phyloP scores from a whole-genome alignment of 2,329 filamentous ascomycete genomes.

The Fusarium sp. region DNA sequence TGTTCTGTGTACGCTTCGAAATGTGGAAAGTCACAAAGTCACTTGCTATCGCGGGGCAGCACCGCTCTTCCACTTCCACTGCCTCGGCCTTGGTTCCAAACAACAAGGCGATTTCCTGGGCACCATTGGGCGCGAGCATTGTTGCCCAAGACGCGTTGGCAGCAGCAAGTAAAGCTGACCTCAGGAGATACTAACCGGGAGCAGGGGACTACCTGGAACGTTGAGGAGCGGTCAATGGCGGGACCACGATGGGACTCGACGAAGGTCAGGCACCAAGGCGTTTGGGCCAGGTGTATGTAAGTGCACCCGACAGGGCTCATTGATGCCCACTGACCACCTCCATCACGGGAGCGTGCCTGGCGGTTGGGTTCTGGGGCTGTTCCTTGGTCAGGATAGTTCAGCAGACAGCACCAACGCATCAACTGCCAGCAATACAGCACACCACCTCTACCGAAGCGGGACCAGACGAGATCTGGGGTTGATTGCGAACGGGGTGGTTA shows the following conservation, averaged over 20 bases:
- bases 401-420: conserved; percentile 38
- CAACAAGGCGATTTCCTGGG: conserved; percentile 47
- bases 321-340: conserved; percentile 51
- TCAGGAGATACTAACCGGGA: conserved; percentile 49
- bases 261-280: conserved; percentile 51
- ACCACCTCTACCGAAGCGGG: conserved; percentile 28
- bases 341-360: conserved; percentile 41
- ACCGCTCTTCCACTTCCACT: conserved; percentile 34
- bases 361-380: conserved; percentile 29
- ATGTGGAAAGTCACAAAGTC: conserved; percentile 19
- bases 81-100: conserved; percentile 34
- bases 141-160: conserved; percentile 54
- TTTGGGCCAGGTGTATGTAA: conserved; percentile 44
- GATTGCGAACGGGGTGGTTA: conserved; percentile 16
- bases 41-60: conserved; percentile 38
- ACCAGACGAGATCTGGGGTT: conserved; percentile 25
- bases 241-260: conserved; percentile 40
- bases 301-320: conserved; percentile 49
- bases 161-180: conserved; percentile 51
- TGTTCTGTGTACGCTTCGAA: conserved; percentile 39
- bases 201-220: conserved; percentile 55
- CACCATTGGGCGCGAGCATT: conserved; percentile 55
- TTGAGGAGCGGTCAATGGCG: conserved; percentile 55
- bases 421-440: conserved; percentile 30
- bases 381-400: conserved; percentile 17